Conservation (phyloP, 225 moss, liverwort and hornwort species). For the Marchantia paleacea region DNA sequence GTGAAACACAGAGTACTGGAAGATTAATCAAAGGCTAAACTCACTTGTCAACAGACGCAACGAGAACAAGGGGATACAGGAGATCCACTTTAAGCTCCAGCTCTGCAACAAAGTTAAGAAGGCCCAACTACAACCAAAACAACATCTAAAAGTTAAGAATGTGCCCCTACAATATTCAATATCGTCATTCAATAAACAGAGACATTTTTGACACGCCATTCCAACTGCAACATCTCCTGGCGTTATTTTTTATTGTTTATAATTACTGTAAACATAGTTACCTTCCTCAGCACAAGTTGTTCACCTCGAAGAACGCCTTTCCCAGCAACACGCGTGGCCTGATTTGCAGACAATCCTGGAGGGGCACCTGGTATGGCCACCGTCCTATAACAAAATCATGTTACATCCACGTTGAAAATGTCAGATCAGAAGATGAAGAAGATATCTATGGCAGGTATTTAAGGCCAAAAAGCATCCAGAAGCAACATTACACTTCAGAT, state of each 20-base stretch:
- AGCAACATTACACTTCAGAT: no score
- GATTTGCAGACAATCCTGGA: slow-evolving; percentile 74
- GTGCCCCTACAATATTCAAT: background rate
- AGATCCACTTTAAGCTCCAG: slow-evolving; percentile 61
- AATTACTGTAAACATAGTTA: slow-evolving; percentile 14
- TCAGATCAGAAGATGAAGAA: no score
- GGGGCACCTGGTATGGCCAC: slow-evolving; percentile 34
- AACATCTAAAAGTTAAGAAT: slow-evolving; percentile 27
- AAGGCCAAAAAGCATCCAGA: no score
- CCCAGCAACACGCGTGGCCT: slow-evolving; percentile 65
- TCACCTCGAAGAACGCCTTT: slow-evolving; percentile 71
- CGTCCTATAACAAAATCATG: slow-evolving; percentile 19
- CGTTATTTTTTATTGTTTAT: background rate
- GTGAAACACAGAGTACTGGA: no score
- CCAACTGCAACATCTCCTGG: background rate
- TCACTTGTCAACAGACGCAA: slow-evolving; percentile 77
- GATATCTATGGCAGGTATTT: no score
- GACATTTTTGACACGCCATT: background rate
- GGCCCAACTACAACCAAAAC: slow-evolving; percentile 65
- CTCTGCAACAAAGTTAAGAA: slow-evolving; percentile 86
- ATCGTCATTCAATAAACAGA: background rate
- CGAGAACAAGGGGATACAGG: slow-evolving; percentile 79
- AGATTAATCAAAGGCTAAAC: background rate
- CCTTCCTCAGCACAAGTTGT: slow-evolving; percentile 67
- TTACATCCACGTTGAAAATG: no score